Conservation (phyloP, 306 rosid genomes). For the Cyclanthera cordifolia region DNA sequence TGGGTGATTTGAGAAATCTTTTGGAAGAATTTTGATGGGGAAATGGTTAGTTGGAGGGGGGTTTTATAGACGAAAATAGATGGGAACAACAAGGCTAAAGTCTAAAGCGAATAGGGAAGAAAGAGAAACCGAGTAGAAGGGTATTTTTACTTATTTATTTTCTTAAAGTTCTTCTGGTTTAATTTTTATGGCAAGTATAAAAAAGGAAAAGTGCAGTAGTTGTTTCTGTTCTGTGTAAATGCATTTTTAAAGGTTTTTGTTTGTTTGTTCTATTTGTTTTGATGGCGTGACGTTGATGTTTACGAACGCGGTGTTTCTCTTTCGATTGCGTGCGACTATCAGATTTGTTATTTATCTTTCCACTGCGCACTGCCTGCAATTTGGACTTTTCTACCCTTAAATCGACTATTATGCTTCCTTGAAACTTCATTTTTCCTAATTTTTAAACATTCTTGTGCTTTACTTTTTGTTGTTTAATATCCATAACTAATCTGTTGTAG, state of each 20-base stretch:
- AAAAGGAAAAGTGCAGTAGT: background rate
- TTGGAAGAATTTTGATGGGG: background rate
- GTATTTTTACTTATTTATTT: background rate
- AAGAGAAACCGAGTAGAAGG: background rate
- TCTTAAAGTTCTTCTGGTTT: background rate
- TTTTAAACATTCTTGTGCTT: background rate
- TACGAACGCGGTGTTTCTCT: background rate
- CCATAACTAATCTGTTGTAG: background rate
- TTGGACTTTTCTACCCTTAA: background rate
- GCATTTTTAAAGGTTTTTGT: background rate
- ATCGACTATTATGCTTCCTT: background rate
- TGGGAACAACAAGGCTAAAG: too few relatives aligned
- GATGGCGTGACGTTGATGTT: background rate
- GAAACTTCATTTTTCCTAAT: background rate
- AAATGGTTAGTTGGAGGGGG: background rate
- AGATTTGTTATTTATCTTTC: background rate
- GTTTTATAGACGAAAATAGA: conserved; percentile 2
- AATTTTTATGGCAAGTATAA: background rate
- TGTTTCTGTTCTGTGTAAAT: background rate
- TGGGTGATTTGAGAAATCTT: background rate
- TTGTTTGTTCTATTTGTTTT: background rate
- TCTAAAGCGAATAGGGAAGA: background rate
- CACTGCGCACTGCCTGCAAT: background rate
- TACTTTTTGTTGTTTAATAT: background rate
- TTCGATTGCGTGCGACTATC: background rate